phyloP scores from a whole-genome alignment of 352 stramenopile genomes.

The Globisporangium ultimum region DNA sequence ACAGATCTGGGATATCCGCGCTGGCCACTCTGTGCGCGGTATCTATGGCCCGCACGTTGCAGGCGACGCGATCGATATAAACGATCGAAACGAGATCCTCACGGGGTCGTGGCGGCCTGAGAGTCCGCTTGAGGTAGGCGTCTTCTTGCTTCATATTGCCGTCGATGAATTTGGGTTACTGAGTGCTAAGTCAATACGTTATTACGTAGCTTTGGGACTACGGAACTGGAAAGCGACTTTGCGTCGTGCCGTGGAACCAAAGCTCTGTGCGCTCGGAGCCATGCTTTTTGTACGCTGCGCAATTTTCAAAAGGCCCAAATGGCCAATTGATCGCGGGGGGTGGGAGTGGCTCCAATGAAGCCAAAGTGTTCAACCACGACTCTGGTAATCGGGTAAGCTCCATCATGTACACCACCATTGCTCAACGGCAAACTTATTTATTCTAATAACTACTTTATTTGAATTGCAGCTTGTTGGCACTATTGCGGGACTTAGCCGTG shows the following conservation, averaged over 20 bases:
- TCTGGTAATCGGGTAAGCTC: constrained; percentile 40
- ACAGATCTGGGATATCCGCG: constrained; percentile 90
- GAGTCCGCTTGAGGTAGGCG: constrained; percentile 52
- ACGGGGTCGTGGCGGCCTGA: constrained; percentile 90
- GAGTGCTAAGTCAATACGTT: too few species aligned
- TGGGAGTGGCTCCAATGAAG: constrained; percentile 88
- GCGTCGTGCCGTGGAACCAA: constrained; percentile 83
- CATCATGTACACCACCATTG: too few species aligned
- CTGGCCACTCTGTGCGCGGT: constrained; percentile 80
- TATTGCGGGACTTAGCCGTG: constrained; percentile 73
- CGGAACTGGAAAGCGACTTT: constrained; percentile 70
- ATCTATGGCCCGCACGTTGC: constrained; percentile 92
- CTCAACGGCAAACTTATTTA: too few species aligned
- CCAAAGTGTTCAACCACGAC: constrained; percentile 87
- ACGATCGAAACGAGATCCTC: constrained; percentile 70
- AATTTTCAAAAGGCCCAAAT: constrained; percentile 75
- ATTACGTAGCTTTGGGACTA: constrained; percentile 84
- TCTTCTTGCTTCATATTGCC: too few species aligned
- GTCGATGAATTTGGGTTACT: too few species aligned
- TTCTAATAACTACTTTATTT: neutral
- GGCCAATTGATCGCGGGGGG: constrained; percentile 79
- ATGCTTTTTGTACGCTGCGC: constrained; percentile 87
- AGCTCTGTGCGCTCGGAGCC: constrained; percentile 71
- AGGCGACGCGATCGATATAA: constrained; percentile 77
- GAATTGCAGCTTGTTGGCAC: constrained; percentile 64